Base-by-base conservation (phyloP, 495 filamentous ascomycete species). In the Jackrogersella minutella region DNA sequence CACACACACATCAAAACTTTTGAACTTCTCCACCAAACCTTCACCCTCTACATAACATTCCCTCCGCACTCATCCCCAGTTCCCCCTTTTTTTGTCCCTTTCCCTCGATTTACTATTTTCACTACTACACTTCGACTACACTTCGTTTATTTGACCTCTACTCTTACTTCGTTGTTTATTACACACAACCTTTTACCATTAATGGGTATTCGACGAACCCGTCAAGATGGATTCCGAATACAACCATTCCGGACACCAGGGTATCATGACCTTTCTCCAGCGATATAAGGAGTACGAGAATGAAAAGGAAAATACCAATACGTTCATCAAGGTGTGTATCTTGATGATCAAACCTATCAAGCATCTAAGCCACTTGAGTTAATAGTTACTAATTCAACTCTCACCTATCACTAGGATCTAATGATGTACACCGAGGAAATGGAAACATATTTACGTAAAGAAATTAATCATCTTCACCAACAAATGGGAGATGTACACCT, bases 251-350 rank as follows among this genome's bases (percentile, higher is more conserved):
- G 34, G 36, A 6, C 26, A 22, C 0, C n/a, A 43, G 40, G 17
- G 36, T 6, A 24, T 81, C 30, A 69, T 79, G 71, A 70, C 76
- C 41, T 83, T 82, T 51, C 72, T 80, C 47, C 73, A 77, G 39
- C 73, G 80, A 4, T 84, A 78, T 49, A 73, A 76, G 49, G 60
- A 58, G 4, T 68, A 81, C 17, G 72, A 78, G 58, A 19, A 55
- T 3, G 72, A 78, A 6, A 62, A 73, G 30, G 75, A 82, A 31
- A 65, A 58, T 3, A 74, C 70, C 14, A 72, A 80, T 11, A 58
- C 75, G 21, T 65, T 84, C 33, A 74, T 81, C 47, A 74, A 76
- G 66, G 76, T 76, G 55, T 31, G 73, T 65, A 14, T 43, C 13
- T 31, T 11, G 5, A 11, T 17, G 6, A 11, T 0, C 14, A 9